Evolutionary conservation across 208 protist species (phyloP), one percentile per base, ranked within the genome.

Genomic region (Trypanosomatidae sp.): DNA sequence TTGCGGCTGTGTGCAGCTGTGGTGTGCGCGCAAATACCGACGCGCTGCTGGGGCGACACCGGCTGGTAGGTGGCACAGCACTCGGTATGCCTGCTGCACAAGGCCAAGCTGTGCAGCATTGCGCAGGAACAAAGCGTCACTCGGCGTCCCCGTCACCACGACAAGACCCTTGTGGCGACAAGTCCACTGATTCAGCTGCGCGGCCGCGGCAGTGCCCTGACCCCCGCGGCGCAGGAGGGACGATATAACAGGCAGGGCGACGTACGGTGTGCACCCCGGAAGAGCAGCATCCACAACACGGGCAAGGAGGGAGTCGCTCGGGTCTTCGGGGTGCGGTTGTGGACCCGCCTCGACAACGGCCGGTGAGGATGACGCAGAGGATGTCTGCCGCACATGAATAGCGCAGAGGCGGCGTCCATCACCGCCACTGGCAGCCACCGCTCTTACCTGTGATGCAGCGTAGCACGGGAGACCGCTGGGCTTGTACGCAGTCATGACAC

Each of bases 401-500:
- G 62, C 62, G 55, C 83, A 74, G 17, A 87, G 73, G 9, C 70
- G 76, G 1, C 82, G 73, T 1, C 75, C 83, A 76, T 82, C 80
- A 9, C 55, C 62, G 41, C 52, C 52, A 6, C 30, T 47, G 30
- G 56, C 36, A 2, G 49, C n/a, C 30, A 65, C 74, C 30, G 78
- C 77, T 17, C 44, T 39, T 12, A 90, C 73, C 74, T 92, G 89
- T 4, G 81, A 87, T 22, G 76, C 65, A 6, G 86, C 65, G 69
- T 89, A 91, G 67, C 84, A 87, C 9, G 85, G 87, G 15, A 94
- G 76, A 7, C 89, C 89, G 66, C 68, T 76, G 0, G 89, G 89
- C 53, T 94, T 94, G 76, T 91, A 91, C 1, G 81, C 73, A 6
- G 87, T 80, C 62, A 91, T 44, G 36, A 84, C 69, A 4, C 30